Base-by-base conservation (phyloP, 1,284 basidiomycete genomes). In the Marasmius tenuissimus region DNA sequence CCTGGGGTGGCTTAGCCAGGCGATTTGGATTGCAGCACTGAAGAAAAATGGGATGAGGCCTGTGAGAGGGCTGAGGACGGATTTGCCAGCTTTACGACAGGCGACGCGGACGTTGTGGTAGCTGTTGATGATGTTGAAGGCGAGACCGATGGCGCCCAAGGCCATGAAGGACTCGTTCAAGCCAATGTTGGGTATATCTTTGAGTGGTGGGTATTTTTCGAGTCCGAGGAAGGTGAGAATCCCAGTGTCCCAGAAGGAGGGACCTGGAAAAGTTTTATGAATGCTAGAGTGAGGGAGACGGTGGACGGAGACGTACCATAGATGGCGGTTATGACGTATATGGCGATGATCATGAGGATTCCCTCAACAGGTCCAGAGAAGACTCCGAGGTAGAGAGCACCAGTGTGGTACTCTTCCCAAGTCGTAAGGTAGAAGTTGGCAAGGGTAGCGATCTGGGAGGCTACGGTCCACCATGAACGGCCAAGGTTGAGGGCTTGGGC, bases 351-450 rank as follows among this genome's bases (percentile, higher is more conserved):
- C 75, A 98, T 85, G 55, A 99, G 77, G 68, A 99, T 98, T 9
- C 97, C 97, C 75, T 98, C 97, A 1, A 98, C 94, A 0, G 97
- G 97, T 0, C 97, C 97, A 9, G 94, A 97, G 76, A 97, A 98
- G 34, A 90, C 87, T n/a, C 94, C 94, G 16, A 97, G 87, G 78
- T 89, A 97, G 6, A 98, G 79, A 64, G 90, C 88, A 33, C 93
- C 92, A 1, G 97, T 99, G 74, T 99, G 92, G 71, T 93, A 97
- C 76, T 99, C 97, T 72, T 99, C 97, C 97, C 97, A 98, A 4
- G 96, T 97, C 0, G 94, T 91, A 48, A 98, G 82, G 75, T 98
- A 98, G 73, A 99, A 99, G 76, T 94, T 98, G 65, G 92, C 91
- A 16, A 97, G 83, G 0, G 94, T 92, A 0, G 92, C 93, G 10